Base-by-base conservation (phyloP, 2,329 filamentous ascomycete genomes). In the Botryotinia calthae region DNA sequence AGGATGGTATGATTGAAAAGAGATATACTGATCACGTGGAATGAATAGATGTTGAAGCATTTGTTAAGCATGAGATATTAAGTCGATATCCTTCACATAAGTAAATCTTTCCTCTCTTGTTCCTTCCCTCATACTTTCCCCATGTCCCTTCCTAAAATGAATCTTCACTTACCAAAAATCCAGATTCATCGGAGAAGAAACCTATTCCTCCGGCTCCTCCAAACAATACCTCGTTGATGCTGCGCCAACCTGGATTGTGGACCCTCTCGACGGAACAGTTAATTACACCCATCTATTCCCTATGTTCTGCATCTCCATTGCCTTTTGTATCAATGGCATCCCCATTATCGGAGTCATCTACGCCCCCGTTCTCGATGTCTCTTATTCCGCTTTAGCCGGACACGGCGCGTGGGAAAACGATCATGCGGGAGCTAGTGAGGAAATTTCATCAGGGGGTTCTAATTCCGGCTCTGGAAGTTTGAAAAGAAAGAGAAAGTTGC, bases 271-370 rank as follows among this genome's bases (percentile, higher is more conserved):
- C 79, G 70, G 70, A 58, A 72, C 70, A 22, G 70, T 72, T n/a
- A 72, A 72, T 25, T 72, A 72, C 82, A 93, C 91, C 44, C 92
- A 94, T 81, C 86, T 93, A 9, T 93, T 93, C 79, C 91, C 91
- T 73, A 93, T 93, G 89, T 94, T 93, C 82, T 94, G 92, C 81
- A 90, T 94, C 61, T 93, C 90, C 51, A 93, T 94, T 78, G 91
- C 86, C 66, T 90, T 94, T 78, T 84, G 91, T 37, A 79, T 92
- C 71, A 81, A 86, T 28, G 85, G 86, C 10, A 81, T 84, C 42
- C 90, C 92, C 4, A 81, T 90, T 2, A 87, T 94, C 68, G 92
- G 92, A 31, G 87, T 93, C 63, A 90, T 94, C 78, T 88, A 91
- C 77, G 91, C 91, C 0, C 92, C 92, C 0, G 89, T 94, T 76